Evolutionary conservation across 495 filamentous ascomycete species (phyloP).

Genomic region (Rusavskia elegans): DNA sequence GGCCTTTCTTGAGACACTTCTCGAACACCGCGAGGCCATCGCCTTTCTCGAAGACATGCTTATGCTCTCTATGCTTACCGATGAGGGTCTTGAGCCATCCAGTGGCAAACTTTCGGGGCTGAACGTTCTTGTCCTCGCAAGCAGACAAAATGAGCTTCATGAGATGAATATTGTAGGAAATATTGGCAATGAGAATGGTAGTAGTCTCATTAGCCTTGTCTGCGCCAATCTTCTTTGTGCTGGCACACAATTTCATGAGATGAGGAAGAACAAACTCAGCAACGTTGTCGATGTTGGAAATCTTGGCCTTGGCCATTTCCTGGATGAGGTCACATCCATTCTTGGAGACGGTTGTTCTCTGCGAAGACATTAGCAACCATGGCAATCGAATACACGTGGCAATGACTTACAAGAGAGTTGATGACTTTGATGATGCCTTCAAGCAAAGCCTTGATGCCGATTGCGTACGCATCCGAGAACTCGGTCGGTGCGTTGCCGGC

Average conservation of each 20-base stretch:
- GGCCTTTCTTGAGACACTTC: slow-evolving; percentile 72
- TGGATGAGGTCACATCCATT: slow-evolving; percentile 74
- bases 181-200: slow-evolving; percentile 56
- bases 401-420: slow-evolving; percentile 40
- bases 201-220: slow-evolving; percentile 64
- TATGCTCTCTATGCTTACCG: slow-evolving; percentile 62
- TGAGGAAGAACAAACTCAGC: slow-evolving; percentile 81
- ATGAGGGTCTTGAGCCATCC: slow-evolving; percentile 77
- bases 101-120: slow-evolving; percentile 58
- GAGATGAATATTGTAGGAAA: slow-evolving; percentile 61
- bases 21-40: slow-evolving; percentile 70
- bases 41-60: slow-evolving; percentile 63
- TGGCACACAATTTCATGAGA: slow-evolving; percentile 71
- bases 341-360: slow-evolving; percentile 70
- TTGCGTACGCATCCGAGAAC: slow-evolving; percentile 50
- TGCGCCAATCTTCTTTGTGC: slow-evolving; percentile 79
- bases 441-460: slow-evolving; percentile 52
- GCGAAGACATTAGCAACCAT: not conserved
- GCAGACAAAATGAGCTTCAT: slow-evolving; percentile 71
- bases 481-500: slow-evolving; percentile 74
- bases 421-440: slow-evolving; percentile 85
- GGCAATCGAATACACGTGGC: not conserved
- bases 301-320: slow-evolving; percentile 62
- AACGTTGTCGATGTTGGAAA: slow-evolving; percentile 70
- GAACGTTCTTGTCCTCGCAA: slow-evolving; percentile 80